These are phyloP conservation scores for Lasiosphaeria hispida DNA, from an alignment of 495 filamentous ascomycete species.

Conservation along the genomic window DNA sequence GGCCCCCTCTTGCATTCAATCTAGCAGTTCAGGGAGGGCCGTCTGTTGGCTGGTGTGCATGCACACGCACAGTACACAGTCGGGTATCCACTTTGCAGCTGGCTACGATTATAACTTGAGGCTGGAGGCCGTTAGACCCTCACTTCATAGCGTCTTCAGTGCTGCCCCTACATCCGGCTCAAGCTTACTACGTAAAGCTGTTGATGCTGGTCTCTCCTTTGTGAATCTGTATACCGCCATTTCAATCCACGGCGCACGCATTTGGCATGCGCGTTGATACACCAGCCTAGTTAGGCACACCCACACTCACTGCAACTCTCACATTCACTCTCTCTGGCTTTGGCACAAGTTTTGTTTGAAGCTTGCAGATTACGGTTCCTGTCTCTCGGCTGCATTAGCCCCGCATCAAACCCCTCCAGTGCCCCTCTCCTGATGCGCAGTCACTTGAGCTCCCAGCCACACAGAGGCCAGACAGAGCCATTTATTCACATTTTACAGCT, in stretches of 20 bases:
- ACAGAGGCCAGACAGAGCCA: constrained; percentile 6
- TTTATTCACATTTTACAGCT: background rate
- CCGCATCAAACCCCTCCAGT: constrained; percentile 23
- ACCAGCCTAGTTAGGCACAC: too few species aligned
- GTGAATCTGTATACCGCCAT: too few species aligned
- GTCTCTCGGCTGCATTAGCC: constrained; percentile 20
- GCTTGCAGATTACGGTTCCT: background rate
- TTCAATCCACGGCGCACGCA: too few species aligned
- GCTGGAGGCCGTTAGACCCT: background rate
- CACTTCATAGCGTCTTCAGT: constrained; percentile 4
- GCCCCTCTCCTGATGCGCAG: constrained; percentile 1
- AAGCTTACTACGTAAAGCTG: background rate
- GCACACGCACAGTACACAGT: background rate
- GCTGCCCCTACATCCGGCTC: background rate
- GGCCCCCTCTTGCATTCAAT: constrained; percentile 6
- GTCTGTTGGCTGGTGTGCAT: background rate
- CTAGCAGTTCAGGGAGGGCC: background rate
- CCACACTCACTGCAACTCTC: too few species aligned
- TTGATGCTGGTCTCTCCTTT: background rate
- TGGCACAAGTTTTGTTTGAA: background rate
- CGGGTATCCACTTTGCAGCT: background rate
- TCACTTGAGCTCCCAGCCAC: constrained; percentile 9
- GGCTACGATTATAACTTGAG: constrained; percentile 5
- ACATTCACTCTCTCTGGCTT: too few species aligned
- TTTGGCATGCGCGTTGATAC: too few species aligned